Evolutionary conservation across 768 basidiomycete genomes (phyloP).

Genomic region (Hydnum rufescens): DNA sequence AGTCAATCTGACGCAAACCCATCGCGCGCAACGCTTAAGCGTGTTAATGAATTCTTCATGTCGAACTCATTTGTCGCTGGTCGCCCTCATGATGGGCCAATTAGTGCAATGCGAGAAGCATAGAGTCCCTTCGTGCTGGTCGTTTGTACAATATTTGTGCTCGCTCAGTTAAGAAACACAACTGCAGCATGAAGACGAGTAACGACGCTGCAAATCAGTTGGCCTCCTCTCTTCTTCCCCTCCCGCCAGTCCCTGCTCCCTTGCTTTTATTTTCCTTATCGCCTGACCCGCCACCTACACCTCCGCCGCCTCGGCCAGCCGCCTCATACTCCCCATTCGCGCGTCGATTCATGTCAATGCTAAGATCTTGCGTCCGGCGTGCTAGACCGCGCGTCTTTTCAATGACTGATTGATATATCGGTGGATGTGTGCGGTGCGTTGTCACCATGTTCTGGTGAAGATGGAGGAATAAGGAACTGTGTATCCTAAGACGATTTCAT

Average conservation of each 20-base stretch:
- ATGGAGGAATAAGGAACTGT: background rate
- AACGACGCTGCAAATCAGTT: too few species aligned
- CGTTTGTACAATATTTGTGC: too few species aligned
- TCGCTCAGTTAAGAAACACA: too few species aligned
- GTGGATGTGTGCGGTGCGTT: conserved; percentile 75
- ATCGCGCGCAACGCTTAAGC: conserved; percentile 57
- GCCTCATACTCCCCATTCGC: conserved; percentile 6
- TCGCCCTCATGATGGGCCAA: too few species aligned
- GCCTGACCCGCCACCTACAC: background rate
- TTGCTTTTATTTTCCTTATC: background rate
- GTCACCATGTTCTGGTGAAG: conserved; percentile 76
- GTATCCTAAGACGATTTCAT: background rate
- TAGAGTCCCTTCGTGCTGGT: too few species aligned
- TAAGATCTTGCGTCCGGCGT: conserved; percentile 76
- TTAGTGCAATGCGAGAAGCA: too few species aligned
- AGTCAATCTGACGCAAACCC: conserved; percentile 64
- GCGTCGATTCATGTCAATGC: conserved; percentile 41
- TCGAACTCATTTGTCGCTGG: too few species aligned
- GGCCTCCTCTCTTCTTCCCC: too few species aligned
- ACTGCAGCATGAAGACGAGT: too few species aligned
- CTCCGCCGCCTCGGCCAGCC: background rate
- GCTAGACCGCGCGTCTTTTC: conserved; percentile 88
- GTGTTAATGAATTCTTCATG: conserved; percentile 56
- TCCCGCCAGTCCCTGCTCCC: too few species aligned
- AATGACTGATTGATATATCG: conserved; percentile 84